Base-by-base conservation (phyloP, 2,329 filamentous ascomycete species). In the Aspergillus costaricaensis region DNA sequence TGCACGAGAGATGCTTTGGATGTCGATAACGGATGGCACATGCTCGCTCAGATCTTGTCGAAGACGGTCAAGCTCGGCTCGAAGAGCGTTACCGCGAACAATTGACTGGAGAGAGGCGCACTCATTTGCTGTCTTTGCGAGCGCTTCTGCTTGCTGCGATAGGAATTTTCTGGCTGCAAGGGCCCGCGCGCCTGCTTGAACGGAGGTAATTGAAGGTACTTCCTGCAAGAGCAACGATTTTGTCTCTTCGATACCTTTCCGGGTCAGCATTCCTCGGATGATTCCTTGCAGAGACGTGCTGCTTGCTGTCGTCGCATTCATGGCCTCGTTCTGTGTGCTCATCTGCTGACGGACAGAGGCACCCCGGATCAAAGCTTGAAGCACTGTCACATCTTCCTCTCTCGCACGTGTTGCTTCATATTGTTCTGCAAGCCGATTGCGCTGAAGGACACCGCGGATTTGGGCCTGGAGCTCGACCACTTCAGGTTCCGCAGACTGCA, bases 311-410 rank as follows among this genome's bases (percentile, higher is more conserved):
- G 82, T 80, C 57, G 88, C 76, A 50, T 82, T 81, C 25, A 81
- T 75, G 15, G 72, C 64, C 2, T 64, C 63, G 12, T 67, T 66
- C 44, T 77, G 71, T 5, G 65, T 63, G 51, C 50, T 65, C 59
- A 76, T 65, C 23, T 74, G 62, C 62, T 78, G 81, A 68, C 91
- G 83, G 64, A 87, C 74, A 60, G 91, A 75, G 77, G 86, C 84
- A 68, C 90, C 91, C 61, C 90, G 84, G 66, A 87, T 83, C 43
- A 85, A 84, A 58, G 88, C 86, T 77, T 92, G 90, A 47, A 92
- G 80, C 50, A 80, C 77, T 61, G 81, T 77, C 41, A 90, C 82
- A 55, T 83, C 79, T 32, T 80, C 80, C 65, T 83, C 77, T 56
- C 81, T 77, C 65, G 81, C 74, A 30, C 58, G 86, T 60, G 67